These are phyloP conservation scores for Cyclostephanos invisitatus DNA, from an alignment of 108 stramenopile genomes.

Conservation along the genomic window DNA sequence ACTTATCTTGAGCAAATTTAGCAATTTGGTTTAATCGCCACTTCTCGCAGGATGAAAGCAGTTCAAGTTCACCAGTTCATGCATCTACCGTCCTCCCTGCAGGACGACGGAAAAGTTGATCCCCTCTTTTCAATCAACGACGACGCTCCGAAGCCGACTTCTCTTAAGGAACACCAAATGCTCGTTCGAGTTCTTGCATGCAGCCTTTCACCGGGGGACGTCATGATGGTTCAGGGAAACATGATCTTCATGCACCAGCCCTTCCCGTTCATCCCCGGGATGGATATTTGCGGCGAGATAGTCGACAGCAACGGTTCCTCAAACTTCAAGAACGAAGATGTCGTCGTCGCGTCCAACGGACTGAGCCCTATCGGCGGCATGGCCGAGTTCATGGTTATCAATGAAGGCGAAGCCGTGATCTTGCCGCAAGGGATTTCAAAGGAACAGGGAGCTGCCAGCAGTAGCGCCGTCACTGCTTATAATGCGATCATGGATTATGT, in stretches of 20 bases:
- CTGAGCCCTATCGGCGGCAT: constrained; percentile 21
- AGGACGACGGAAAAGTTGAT: constrained; percentile 17
- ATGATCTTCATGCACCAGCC: constrained; percentile 19
- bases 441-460: constrained; percentile 24
- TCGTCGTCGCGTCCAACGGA: constrained; percentile 22
- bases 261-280: constrained; percentile 30
- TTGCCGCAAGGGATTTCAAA: constrained; percentile 6
- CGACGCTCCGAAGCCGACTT: constrained; percentile 4
- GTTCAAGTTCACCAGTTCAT: constrained; percentile 14
- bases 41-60: constrained; percentile 6
- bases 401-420: constrained; percentile 7
- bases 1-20: too few species aligned
- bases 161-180: constrained; percentile 12
- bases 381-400: constrained; percentile 22
- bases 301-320: constrained; percentile 4
- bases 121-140: constrained; percentile 9
- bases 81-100: constrained; percentile 15
- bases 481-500: constrained; percentile 15
- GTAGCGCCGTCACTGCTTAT: constrained; percentile 11
- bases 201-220: constrained; percentile 27
- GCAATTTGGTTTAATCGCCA: background rate
- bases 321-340: constrained; percentile 17
- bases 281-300: constrained; percentile 23
- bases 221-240: constrained; percentile 16
- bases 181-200: constrained; percentile 30